phyloP scores from a whole-genome alignment of 1,284 basidiomycete genomes.

The Leucoagaricus sp. region DNA sequence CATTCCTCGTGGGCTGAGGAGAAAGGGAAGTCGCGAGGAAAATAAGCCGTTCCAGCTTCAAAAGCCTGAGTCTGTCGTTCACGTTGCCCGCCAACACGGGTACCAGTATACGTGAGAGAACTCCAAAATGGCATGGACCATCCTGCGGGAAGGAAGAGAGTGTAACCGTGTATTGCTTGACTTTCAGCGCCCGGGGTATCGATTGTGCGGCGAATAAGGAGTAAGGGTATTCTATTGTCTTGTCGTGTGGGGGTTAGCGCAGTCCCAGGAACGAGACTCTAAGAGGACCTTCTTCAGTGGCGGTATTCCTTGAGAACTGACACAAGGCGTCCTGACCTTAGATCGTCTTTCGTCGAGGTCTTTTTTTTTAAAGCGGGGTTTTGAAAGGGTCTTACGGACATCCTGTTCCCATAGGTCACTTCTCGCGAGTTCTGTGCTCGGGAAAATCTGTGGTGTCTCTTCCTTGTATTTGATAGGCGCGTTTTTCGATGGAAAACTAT shows the following conservation, averaged over 20 bases:
- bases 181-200: conserved; percentile 34
- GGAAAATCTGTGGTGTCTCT: conserved; percentile 42
- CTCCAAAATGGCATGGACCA: conserved; percentile 89
- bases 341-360: conserved; percentile 81
- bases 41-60: conserved; percentile 73
- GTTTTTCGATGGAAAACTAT: conserved; percentile 82
- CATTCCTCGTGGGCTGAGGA: conserved; percentile 54
- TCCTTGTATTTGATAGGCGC: conserved; percentile 41
- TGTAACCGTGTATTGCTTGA: conserved; percentile 77
- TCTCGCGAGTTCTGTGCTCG: conserved; percentile 58
- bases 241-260: conserved; percentile 61
- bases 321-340: conserved; percentile 45
- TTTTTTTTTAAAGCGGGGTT: conserved; percentile 77
- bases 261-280: conserved; percentile 77
- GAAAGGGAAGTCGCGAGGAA: conserved; percentile 81
- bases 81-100: conserved; percentile 78
- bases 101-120: conserved; percentile 79
- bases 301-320: background rate
- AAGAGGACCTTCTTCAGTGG: background rate
- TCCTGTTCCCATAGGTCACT: conserved; percentile 74
- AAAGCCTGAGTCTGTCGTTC: conserved; percentile 78
- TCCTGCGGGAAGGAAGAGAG: conserved; percentile 78
- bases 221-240: conserved; percentile 80
- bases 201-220: conserved; percentile 82
- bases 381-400: conserved; percentile 50